Evolutionary conservation across 2,329 filamentous ascomycete genomes (phyloP), one percentile per base, ranked within the genome.

Genomic region (Colletotrichum karsti): DNA sequence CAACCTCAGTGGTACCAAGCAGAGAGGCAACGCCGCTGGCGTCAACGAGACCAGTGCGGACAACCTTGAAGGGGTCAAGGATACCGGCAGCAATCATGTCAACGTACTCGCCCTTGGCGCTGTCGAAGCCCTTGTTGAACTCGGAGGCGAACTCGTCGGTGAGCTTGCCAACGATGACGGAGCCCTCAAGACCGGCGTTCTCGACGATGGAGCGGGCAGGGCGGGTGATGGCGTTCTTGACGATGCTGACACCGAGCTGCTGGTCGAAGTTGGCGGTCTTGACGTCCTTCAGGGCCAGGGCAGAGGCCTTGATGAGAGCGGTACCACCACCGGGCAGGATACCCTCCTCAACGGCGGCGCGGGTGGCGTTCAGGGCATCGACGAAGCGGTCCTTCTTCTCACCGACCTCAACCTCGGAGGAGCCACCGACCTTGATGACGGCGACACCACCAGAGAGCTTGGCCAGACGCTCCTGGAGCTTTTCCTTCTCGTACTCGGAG

Each of bases 301-400:
- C 91, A 70, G 96, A 92, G 77, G 96, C 96, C 91, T 99, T 99
- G 84, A 99, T 92, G 58, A 99, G 91, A 77, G 95, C 96, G 78
- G 96, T 99, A 81, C 96, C 96, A 90, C 96, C 96, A 87, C 96
- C 96, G 74, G 96, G 96, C 73, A 99, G 92, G 82, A 99, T 99
- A 84, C 96, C 96, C 86, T 98, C 95, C 90, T 99, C 96, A 73
- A 99, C 96, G 77, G 96, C 96, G 75, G 96, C 96, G 76, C 96
- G 95, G 73, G 96, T 99, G 74, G 96, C 96, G 84, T 99, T 99
- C 70, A 99, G 88, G 69, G 96, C 96, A 84, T 99, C 96, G 71
- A 99, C 96, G 77, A 98, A 97, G 81, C 96, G 94, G 83, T 99
- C 96, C 91, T 99, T 99, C 94, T 99, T 99, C 91, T 99, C 96